These are phyloP conservation scores for Conoideocrella luteorostrata DNA, from an alignment of 2,329 filamentous ascomycete genomes.

Conservation along the genomic window DNA sequence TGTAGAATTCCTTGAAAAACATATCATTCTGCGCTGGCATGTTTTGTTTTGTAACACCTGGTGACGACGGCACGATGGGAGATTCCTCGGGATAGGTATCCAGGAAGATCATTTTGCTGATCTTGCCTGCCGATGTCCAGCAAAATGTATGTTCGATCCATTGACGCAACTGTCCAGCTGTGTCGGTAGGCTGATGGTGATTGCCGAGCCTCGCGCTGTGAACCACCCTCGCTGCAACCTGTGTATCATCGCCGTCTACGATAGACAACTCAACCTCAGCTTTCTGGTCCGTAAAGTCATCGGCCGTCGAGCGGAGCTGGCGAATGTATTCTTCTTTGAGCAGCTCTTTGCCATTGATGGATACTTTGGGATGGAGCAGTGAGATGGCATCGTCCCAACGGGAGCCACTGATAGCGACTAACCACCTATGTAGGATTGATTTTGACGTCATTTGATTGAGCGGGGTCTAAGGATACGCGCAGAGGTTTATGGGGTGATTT, in stretches of 20 bases:
- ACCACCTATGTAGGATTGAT: no score
- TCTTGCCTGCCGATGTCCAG: not conserved
- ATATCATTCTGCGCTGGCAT: not conserved
- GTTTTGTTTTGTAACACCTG: not conserved
- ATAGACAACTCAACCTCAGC: not conserved
- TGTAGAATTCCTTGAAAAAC: constrained; percentile 15
- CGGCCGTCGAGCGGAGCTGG: no score
- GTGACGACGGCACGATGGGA: not conserved
- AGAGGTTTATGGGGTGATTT: no score
- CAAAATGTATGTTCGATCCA: not conserved
- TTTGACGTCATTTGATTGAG: no score
- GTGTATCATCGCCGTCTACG: not conserved
- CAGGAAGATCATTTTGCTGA: not conserved
- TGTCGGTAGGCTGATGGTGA: not conserved
- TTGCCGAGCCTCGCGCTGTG: not conserved
- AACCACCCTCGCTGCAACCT: not conserved
- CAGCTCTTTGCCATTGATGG: no score
- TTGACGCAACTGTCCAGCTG: no score
- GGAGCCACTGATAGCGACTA: no score
- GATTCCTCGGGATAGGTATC: not conserved
- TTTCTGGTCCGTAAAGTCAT: no score
- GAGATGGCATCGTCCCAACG: no score
- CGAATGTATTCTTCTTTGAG: no score
- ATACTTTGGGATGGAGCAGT: no score
- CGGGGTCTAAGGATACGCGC: no score